A percentile compares a stretch with the other conserved stretches of the same genome.
These are phyloP conservation scores for Fusarium setosum DNA, from an alignment of 2,329 filamentous ascomycete species.

Conservation along the genomic window DNA sequence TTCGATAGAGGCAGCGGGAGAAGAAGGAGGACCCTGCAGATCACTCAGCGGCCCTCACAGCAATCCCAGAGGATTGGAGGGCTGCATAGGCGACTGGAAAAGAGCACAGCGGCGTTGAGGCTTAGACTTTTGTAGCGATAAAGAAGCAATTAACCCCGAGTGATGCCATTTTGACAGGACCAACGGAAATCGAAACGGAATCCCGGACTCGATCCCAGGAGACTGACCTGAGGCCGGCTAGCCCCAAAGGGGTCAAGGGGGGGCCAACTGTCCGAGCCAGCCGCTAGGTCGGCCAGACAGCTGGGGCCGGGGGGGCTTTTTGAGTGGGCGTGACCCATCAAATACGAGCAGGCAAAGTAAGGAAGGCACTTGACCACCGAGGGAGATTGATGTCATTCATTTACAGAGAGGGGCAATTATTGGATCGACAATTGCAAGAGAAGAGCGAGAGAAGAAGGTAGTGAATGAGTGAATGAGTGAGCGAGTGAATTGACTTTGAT, in stretches of 20 bases:
- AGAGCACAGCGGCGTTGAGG: too few species aligned
- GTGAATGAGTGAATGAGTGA: too few species aligned
- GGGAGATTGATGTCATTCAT: slow-evolving; percentile 35
- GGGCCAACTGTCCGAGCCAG: background rate
- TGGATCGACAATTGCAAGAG: background rate
- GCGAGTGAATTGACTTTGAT: too few species aligned
- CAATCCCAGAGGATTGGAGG: background rate
- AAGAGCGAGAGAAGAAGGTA: background rate
- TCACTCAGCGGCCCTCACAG: background rate
- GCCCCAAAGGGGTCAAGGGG: background rate
- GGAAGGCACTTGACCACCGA: background rate
- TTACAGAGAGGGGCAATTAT: background rate
- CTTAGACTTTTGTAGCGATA: too few species aligned
- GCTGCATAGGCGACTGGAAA: too few species aligned
- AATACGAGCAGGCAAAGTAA: slow-evolving; percentile 17
- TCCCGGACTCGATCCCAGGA: slow-evolving; percentile 10
- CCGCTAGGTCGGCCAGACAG: slow-evolving; percentile 17
- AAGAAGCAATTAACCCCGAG: background rate
- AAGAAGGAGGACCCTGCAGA: background rate
- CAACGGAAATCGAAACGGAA: slow-evolving; percentile 30
- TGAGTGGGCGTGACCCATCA: slow-evolving; percentile 14
- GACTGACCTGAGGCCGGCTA: slow-evolving; percentile 20
- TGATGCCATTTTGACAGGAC: slow-evolving; percentile 5
- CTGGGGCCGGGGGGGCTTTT: background rate
- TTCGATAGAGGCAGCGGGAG: background rate